These are phyloP conservation scores for Nakazawaea ernobii DNA, from an alignment of 805 yeast genomes.

Conservation along the genomic window DNA sequence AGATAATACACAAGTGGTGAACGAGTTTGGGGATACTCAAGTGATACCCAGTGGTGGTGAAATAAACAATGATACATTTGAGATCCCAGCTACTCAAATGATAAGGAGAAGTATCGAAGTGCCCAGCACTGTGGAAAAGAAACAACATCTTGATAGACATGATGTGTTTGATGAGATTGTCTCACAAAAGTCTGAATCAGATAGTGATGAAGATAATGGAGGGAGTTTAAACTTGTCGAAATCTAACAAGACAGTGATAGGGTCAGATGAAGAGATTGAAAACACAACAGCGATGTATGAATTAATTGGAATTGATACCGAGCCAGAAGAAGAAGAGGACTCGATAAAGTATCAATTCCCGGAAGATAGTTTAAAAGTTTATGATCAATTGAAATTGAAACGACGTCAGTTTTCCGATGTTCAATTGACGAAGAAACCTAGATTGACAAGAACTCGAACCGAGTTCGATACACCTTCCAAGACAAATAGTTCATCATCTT, in stretches of 20 bases:
- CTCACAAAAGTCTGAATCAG: not conserved
- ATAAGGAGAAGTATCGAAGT: conserved; percentile 6
- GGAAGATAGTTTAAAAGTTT: conserved; percentile 7
- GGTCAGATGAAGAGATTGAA: conserved; percentile 4
- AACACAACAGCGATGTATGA: conserved; percentile 1
- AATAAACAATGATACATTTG: not conserved
- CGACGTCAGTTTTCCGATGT: conserved; percentile 3
- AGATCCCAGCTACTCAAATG: conserved; percentile 1
- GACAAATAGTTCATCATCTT: not conserved
- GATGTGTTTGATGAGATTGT: conserved; percentile 2
- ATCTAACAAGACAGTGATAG: not conserved
- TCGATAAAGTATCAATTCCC: not conserved
- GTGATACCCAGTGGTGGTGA: not conserved
- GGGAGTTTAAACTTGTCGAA: not conserved
- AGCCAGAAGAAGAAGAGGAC: conserved; percentile 29
- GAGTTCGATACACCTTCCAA: conserved; percentile 4
- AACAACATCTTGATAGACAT: not conserved
- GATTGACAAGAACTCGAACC: not conserved
- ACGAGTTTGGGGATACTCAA: not conserved
- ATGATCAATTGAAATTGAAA: conserved; percentile 4
- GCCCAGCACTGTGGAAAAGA: conserved; percentile 8
- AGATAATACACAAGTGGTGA: not conserved
- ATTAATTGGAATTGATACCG: conserved; percentile 15
- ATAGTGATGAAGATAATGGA: not conserved
- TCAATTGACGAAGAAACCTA: not conserved